phyloP scores from a whole-genome alignment of 2,329 filamentous ascomycete genomes.

The Dactylellina sp. region DNA sequence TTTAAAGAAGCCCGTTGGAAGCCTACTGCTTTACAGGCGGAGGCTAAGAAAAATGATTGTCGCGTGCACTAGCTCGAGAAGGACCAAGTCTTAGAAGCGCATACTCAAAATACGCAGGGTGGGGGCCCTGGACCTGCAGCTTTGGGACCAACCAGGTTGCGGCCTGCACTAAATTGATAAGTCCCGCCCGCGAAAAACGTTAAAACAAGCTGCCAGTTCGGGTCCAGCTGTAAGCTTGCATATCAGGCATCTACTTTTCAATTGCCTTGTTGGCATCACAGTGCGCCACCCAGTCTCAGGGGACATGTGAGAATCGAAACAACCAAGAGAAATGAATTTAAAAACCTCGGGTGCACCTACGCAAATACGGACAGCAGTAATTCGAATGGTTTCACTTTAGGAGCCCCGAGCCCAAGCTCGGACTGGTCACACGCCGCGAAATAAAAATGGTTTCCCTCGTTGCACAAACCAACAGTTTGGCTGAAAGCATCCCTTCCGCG shows the following conservation, averaged over 20 bases:
- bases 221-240: constrained; percentile 49
- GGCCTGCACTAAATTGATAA: constrained; percentile 41
- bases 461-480: not conserved
- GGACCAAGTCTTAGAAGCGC: constrained; percentile 35
- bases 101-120: constrained; percentile 36
- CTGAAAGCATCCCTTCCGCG: constrained; percentile 5
- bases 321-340: constrained; percentile 22
- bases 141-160: constrained; percentile 52
- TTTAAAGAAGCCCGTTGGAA: constrained; percentile 17
- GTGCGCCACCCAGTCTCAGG: constrained; percentile 47
- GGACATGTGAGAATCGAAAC: constrained; percentile 45
- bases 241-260: constrained; percentile 56
- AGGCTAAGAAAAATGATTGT: constrained; percentile 55
- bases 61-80: constrained; percentile 47
- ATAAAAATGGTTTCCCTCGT: constrained; percentile 16
- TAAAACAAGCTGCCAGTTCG: constrained; percentile 53
- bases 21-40: constrained; percentile 12
- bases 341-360: constrained; percentile 35
- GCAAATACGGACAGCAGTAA: constrained; percentile 18
- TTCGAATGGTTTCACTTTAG: constrained; percentile 27
- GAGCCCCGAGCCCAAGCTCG: constrained; percentile 13
- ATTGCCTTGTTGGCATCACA: constrained; percentile 45
- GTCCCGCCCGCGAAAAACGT: constrained; percentile 48
- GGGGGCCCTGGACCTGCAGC: constrained; percentile 53
- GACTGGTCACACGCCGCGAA: constrained; percentile 4